Base-by-base conservation (phyloP, 331 rosid genomes). In the Quercus phellos region DNA sequence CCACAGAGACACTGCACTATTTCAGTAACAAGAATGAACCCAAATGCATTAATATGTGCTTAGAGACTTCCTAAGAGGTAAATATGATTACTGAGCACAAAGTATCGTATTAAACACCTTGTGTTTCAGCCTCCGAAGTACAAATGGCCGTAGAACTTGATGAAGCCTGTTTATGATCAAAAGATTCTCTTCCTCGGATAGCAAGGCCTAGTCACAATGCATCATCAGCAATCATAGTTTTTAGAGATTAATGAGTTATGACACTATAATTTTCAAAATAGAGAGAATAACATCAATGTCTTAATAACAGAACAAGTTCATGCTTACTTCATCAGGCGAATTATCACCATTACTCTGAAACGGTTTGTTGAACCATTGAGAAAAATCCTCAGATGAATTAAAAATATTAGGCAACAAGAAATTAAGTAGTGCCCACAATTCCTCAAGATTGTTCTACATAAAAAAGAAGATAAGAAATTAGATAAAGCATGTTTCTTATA, bases 351-450 rank as follows among this genome's bases (percentile, higher is more conserved):
- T 77, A 82, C 98, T 87, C 94, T 91, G 83, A 89, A 96, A 96
- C 74, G 99, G 99, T 82, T 96, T 93, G 82, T 96, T 96, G 90
- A 96, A 96, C 99, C 99, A 96, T 80, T 96, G 98, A 82, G 99
- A 96, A 73, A 96, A 96, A 83, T 96, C 99, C 72, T 89, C 98
- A 0, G 99, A 93, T 51, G 99, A 96, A 83, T 93, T 96, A 83
- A 96, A 96, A 71, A 96, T 93, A 86, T 93, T 96, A 3, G 99
- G 99, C 85, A 96, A 86, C 91, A 96, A 90, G 88, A 96, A 96
- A 85, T 96, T 96, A 70, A 96, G 94, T 17, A 96, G 88, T 17
- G 99, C 99, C 99, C 99, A 93, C 53, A 96, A 85, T 83, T 96
- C 99, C 81, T 96, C 99, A 74, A 85, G 93, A 79, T 89, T 89